Base-by-base conservation (phyloP, 768 basidiomycete genomes). In the Panaeolus papilionaceus region DNA sequence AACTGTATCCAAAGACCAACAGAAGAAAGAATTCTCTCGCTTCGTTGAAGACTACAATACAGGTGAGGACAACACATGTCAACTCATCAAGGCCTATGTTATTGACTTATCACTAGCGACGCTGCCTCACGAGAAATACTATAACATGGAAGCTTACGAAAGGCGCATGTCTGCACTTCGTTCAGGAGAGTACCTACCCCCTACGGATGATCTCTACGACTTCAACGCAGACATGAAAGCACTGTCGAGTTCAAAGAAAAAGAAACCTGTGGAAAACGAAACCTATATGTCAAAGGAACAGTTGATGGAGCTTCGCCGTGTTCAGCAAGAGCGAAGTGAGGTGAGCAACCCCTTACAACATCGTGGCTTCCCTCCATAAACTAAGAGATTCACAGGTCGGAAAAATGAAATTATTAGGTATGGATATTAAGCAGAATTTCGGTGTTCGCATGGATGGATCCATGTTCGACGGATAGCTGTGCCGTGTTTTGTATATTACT, bases 41-140 rank as follows among this genome's bases (percentile, higher is more conserved):
- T 96, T 92, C 72, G 87, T 93, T 23, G 93, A 95, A 76, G 93
- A 94, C 74, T 94, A 84, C 74, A 93, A 95, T 72, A 94, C 92
- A 38, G 91, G 93, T 90, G 33, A 33, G 33, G 33, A 33, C 5
- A 33, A 33, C 33, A 33, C 33, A 33, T 1, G 33, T 33, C 33
- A 33, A 33, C 33, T 33, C 26, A 37, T 23, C 54, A 33, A 58
- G 12, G 26, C 12, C 28, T 44, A 63, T 37, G 37, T 64, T 33
- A 58, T 54, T n/a, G 38, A 61, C 44, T 49, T 44, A 61, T 39
- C 9, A 64, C 20, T 66, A 95, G 95, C 95, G 14, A 98, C 96
- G 3, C 84, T 98, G 2, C 94, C 96, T 10, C 92, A 97, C 73
- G 95, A 96, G 76, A 98, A 98, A 76, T 98, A 96, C 78, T 97